Evolutionary conservation across 1,284 basidiomycete species (phyloP).

Genomic region (Fomitopsis betulina): DNA sequence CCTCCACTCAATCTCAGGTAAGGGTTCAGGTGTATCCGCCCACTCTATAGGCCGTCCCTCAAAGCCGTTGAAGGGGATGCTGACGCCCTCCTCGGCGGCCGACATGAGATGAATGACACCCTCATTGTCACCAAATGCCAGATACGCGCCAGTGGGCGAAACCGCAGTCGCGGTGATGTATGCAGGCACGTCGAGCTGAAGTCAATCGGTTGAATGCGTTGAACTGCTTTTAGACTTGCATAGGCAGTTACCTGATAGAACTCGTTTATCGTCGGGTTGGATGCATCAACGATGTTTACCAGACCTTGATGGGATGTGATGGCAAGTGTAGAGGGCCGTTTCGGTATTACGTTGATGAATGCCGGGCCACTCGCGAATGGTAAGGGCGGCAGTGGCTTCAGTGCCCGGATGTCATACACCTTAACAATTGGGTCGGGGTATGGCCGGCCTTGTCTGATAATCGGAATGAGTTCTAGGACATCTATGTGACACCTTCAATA

Average conservation of each 20-base stretch:
- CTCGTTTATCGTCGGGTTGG: conserved; percentile 64
- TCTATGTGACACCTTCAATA: conserved; percentile 23
- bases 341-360: conserved; percentile 83
- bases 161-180: conserved; percentile 82
- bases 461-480: not conserved
- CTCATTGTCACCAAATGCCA: conserved; percentile 91
- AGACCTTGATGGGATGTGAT: conserved; percentile 84
- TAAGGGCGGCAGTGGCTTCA: conserved; percentile 79
- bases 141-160: conserved; percentile 83
- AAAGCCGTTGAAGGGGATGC: conserved; percentile 82
- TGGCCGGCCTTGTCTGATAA: conserved; percentile 78
- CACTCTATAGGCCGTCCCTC: conserved; percentile 82
- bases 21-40: conserved; percentile 71
- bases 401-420: conserved; percentile 84
- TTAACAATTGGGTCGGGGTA: conserved; percentile 91
- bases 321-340: conserved; percentile 72
- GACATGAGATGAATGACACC: conserved; percentile 86
- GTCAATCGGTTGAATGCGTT: conserved; percentile 2
- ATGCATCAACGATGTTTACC: conserved; percentile 86
- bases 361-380: conserved; percentile 88
- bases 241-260: conserved; percentile 66
- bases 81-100: conserved; percentile 61
- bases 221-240: not conserved
- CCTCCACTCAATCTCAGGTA: conserved; percentile 77
- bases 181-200: conserved; percentile 62